Evolutionary conservation across 345 rosid species (phyloP).

Genomic region (Salix brachista): DNA sequence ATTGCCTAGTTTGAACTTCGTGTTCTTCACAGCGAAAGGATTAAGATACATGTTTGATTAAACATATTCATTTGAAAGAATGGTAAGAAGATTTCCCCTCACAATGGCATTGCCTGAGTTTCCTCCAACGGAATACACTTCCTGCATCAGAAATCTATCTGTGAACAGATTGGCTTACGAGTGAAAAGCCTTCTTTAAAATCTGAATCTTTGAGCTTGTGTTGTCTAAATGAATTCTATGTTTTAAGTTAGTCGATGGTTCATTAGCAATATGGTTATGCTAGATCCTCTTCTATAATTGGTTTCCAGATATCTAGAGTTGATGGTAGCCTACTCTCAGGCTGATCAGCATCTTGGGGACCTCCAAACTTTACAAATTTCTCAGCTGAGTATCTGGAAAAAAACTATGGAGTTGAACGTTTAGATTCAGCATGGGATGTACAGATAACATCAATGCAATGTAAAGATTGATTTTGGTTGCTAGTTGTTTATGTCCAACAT

Average conservation of each 20-base stretch:
- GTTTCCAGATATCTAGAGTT: slow-evolving; percentile 11
- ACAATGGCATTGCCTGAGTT: neutral
- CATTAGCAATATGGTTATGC: too few relatives aligned
- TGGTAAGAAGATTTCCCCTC: neutral
- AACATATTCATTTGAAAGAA: slow-evolving; percentile 16
- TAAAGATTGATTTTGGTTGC: neutral
- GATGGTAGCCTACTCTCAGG: neutral
- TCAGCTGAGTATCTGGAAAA: neutral
- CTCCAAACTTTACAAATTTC: neutral
- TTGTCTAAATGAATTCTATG: too few relatives aligned
- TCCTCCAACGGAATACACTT: too few relatives aligned
- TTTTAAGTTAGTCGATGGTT: too few relatives aligned
- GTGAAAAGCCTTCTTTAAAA: neutral
- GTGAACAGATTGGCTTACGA: too few relatives aligned
- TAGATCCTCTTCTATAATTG: neutral
- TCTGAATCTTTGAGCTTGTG: too few relatives aligned
- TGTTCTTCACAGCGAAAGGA: slow-evolving; percentile 26
- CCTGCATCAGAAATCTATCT: too few relatives aligned
- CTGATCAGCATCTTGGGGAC: neutral
- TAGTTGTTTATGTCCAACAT: too few relatives aligned
- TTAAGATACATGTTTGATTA: slow-evolving; percentile 23
- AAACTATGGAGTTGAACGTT: neutral
- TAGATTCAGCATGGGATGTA: neutral
- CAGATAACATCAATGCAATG: neutral
- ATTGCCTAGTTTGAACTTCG: neutral